phyloP scores from a whole-genome alignment of 805 yeast species.

The Blastobotrys peoriensis region DNA sequence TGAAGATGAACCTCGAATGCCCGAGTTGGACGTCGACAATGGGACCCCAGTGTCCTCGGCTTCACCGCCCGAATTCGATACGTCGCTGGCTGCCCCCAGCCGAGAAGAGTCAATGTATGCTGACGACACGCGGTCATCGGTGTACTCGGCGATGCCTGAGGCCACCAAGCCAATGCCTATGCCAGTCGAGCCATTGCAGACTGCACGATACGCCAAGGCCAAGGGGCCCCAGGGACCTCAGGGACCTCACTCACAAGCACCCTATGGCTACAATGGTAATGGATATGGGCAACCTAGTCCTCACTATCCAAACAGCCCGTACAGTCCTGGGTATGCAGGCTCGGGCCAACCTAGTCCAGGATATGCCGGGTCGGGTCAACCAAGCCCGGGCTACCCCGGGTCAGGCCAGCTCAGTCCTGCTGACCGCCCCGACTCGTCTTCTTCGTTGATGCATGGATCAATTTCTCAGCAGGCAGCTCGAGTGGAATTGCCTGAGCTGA shows the following conservation, averaged over 20 bases:
- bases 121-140: background rate
- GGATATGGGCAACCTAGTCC: background rate
- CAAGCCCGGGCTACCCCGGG: constrained; percentile 1
- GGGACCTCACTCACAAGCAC: background rate
- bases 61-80: background rate
- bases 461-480: constrained; percentile 10
- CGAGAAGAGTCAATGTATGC: background rate
- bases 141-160: background rate
- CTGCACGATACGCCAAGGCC: background rate
- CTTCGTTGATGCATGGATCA: constrained; percentile 5
- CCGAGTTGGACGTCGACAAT: background rate
- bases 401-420: constrained; percentile 1
- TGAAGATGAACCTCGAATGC: background rate
- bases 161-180: background rate
- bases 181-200: background rate
- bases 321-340: no score
- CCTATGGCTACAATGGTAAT: background rate
- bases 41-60: background rate
- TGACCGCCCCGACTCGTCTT: constrained; percentile 4
- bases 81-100: background rate
- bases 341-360: constrained; percentile 6
- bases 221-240: background rate
- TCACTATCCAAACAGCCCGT: no score
- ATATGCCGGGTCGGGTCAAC: no score
- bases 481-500: constrained; percentile 16